phyloP scores from a whole-genome alignment of 805 yeast genomes.

The Starmerella apis region DNA sequence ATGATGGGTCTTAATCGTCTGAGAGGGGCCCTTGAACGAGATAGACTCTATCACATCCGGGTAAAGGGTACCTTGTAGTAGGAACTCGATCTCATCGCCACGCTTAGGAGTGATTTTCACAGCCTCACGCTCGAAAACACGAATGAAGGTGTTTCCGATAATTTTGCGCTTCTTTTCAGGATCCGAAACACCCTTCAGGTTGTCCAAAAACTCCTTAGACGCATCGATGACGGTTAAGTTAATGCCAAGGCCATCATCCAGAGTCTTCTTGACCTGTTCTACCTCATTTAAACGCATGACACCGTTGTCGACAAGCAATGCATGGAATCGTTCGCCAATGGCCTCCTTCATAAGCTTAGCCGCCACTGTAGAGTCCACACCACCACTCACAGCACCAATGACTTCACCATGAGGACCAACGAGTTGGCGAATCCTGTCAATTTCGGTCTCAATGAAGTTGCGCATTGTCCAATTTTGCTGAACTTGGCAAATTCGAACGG shows the following conservation, averaged over 20 bases:
- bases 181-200: constrained; percentile 88
- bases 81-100: constrained; percentile 81
- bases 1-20: constrained; percentile 98
- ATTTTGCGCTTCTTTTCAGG: constrained; percentile 98
- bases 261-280: constrained; percentile 71
- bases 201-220: constrained; percentile 71
- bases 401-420: constrained; percentile 98
- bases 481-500: constrained; percentile 80
- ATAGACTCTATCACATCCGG: constrained; percentile 98
- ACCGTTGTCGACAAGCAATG: constrained; percentile 95
- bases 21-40: constrained; percentile 98
- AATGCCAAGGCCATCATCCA: constrained; percentile 88
- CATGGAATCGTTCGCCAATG: constrained; percentile 97
- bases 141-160: constrained; percentile 95
- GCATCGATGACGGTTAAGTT: constrained; percentile 93
- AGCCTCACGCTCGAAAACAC: constrained; percentile 93
- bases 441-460: constrained; percentile 90
- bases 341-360: constrained; percentile 97
- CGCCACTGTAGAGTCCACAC: constrained; percentile 98
- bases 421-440: constrained; percentile 74
- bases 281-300: constrained; percentile 94
- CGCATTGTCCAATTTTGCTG: constrained; percentile 93
- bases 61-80: constrained; percentile 93
- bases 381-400: constrained; percentile 98
- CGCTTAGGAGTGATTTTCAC: constrained; percentile 72